Conservation (phyloP, 805 yeast genomes). For the Wickerhamomyces rabaulensis region DNA sequence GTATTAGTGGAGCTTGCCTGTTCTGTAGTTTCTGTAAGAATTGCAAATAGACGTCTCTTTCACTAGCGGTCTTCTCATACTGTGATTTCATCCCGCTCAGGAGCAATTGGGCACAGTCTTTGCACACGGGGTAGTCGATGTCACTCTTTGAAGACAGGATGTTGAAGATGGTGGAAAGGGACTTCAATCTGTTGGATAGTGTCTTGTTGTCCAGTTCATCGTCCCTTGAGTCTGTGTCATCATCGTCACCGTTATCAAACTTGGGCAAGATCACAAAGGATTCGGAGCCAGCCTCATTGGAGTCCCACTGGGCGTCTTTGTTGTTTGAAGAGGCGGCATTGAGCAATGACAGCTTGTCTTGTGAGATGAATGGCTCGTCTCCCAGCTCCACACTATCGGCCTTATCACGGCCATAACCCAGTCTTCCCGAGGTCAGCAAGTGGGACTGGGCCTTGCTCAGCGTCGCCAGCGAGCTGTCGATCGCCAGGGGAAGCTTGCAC, state of each 20-base stretch:
- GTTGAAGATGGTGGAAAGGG: constrained; percentile 63
- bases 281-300: constrained; percentile 12
- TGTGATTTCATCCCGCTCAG: constrained; percentile 59
- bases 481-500: constrained; percentile 52
- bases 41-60: constrained; percentile 71
- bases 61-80: constrained; percentile 68
- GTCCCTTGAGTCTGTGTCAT: constrained; percentile 20
- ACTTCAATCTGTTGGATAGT: constrained; percentile 44
- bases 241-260: constrained; percentile 20
- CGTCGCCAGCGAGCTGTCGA: constrained; percentile 51
- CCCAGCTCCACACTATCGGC: constrained; percentile 9
- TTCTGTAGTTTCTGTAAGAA: constrained; percentile 66
- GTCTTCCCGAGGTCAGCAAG: constrained; percentile 39
- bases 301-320: constrained; percentile 8
- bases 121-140: constrained; percentile 82
- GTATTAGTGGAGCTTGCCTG: constrained; percentile 40
- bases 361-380: constrained; percentile 21
- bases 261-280: constrained; percentile 25
- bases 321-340: background rate
- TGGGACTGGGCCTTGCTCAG: constrained; percentile 51
- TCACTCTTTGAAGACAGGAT: constrained; percentile 67
- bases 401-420: constrained; percentile 13
- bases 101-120: constrained; percentile 71
- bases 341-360: constrained; percentile 8
- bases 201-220: constrained; percentile 29